Conservation (phyloP, 768 basidiomycete genomes). For the Suillus subalutaceus region DNA sequence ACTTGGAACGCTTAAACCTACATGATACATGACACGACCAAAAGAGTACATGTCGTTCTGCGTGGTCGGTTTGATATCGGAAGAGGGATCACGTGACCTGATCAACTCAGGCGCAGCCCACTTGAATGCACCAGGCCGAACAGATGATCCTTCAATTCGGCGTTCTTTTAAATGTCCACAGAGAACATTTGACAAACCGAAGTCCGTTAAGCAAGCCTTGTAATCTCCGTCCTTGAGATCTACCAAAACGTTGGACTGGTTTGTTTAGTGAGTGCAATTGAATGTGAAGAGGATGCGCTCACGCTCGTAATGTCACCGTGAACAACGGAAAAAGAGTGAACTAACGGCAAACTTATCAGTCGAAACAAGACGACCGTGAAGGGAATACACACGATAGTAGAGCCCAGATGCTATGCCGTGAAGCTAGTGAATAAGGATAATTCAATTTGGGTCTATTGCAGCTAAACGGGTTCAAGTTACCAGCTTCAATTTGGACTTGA, state of each 20-base stretch:
- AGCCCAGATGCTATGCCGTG: constrained; percentile 20
- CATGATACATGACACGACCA: constrained; percentile 28
- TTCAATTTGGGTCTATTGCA: not conserved
- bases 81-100: constrained; percentile 24
- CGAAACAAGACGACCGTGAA: too few species aligned
- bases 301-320: constrained; percentile 25
- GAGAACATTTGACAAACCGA: constrained; percentile 45
- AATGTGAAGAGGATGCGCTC: not conserved
- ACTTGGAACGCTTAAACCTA: not conserved
- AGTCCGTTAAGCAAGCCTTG: constrained; percentile 45
- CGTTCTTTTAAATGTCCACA: constrained; percentile 31
- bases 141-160: constrained; percentile 29
- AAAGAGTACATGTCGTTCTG: constrained; percentile 45
- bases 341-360: constrained; percentile 5
- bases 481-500: not conserved
- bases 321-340: constrained; percentile 18
- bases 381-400: constrained; percentile 11
- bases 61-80: constrained; percentile 9
- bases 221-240: constrained; percentile 16
- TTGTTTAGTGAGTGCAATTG: too few species aligned
- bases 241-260: constrained; percentile 23
- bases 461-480: not conserved
- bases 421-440: constrained; percentile 12
- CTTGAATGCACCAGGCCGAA: constrained; percentile 14
- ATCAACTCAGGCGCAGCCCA: constrained; percentile 21